phyloP scores from a whole-genome alignment of 176 grass and related monocot species.

The Calamus simplicifolius region DNA sequence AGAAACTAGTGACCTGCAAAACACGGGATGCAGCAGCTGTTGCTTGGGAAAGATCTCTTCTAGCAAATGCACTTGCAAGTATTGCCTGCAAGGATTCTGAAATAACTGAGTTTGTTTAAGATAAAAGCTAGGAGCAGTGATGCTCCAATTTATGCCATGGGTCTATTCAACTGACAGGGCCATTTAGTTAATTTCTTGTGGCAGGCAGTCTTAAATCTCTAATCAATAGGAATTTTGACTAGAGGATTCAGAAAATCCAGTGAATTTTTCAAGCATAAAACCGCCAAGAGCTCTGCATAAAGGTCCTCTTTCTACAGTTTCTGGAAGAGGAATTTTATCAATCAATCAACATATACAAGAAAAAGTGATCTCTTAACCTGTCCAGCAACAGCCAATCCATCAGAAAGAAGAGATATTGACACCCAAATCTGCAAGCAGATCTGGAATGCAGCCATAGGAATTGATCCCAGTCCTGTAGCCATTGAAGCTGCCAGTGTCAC shows the following conservation, averaged over 20 bases:
- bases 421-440: slow-evolving; percentile 93
- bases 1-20: slow-evolving; percentile 44
- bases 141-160: no score
- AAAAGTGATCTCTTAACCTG: slow-evolving; percentile 37
- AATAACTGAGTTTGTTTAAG: not conserved
- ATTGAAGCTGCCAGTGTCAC: slow-evolving; percentile 85
- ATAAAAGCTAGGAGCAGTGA: no score
- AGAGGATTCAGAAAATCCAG: no score
- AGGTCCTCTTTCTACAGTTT: no score
- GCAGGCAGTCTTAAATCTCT: no score
- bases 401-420: slow-evolving; percentile 76
- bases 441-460: slow-evolving; percentile 87
- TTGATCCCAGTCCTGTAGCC: slow-evolving; percentile 62
- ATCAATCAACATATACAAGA: not conserved
- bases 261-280: no score
- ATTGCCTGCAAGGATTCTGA: slow-evolving; percentile 46
- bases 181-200: no score
- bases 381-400: slow-evolving; percentile 93
- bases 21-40: slow-evolving; percentile 56
- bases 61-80: slow-evolving; percentile 85
- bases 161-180: no score
- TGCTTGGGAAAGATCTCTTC: slow-evolving; percentile 45
- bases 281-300: no score
- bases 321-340: not conserved
- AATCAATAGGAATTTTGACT: no score